Evolutionary conservation across 495 filamentous ascomycete species (phyloP).

Genomic region (Aspergillus saccharolyticus): DNA sequence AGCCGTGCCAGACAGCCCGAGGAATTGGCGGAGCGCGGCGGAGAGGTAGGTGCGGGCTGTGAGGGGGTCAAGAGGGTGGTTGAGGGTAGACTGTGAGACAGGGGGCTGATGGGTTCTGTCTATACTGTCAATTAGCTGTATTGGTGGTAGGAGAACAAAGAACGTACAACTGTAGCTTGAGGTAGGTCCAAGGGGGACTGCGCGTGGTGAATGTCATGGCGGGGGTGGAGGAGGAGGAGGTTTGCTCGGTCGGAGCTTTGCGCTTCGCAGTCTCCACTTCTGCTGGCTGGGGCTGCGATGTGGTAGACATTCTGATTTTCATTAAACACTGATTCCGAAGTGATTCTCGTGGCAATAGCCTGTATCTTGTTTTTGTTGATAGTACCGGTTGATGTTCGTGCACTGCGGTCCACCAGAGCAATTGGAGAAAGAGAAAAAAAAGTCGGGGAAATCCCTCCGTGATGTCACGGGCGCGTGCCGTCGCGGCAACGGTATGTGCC

Average conservation of each 20-base stretch:
- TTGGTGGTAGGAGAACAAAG: background rate
- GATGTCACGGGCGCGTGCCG: conserved; percentile 18
- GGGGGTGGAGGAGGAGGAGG: conserved; percentile 2
- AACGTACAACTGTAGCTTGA: conserved; percentile 42
- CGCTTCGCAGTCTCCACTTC: conserved; percentile 20
- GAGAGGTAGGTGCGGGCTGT: conserved; percentile 70
- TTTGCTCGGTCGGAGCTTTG: conserved; percentile 24
- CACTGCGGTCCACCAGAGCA: background rate
- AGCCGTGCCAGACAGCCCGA: conserved; percentile 69
- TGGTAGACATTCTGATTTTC: conserved; percentile 3
- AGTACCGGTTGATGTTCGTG: background rate
- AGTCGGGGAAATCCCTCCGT: conserved; percentile 11
- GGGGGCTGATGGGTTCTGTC: conserved; percentile 32
- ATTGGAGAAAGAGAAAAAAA: conserved; percentile 13
- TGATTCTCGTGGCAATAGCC: background rate
- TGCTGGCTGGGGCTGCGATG: background rate
- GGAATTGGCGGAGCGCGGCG: conserved; percentile 69
- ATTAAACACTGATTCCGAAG: background rate
- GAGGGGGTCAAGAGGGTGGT: conserved; percentile 59
- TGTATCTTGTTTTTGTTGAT: background rate
- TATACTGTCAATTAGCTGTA: conserved; percentile 3
- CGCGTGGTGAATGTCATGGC: conserved; percentile 39
- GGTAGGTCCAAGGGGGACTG: conserved; percentile 47
- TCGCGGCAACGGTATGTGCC: background rate
- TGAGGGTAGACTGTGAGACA: conserved; percentile 15